Conservation (phyloP, 2,329 filamentous ascomycete genomes). For the Westerdykella ornata region DNA sequence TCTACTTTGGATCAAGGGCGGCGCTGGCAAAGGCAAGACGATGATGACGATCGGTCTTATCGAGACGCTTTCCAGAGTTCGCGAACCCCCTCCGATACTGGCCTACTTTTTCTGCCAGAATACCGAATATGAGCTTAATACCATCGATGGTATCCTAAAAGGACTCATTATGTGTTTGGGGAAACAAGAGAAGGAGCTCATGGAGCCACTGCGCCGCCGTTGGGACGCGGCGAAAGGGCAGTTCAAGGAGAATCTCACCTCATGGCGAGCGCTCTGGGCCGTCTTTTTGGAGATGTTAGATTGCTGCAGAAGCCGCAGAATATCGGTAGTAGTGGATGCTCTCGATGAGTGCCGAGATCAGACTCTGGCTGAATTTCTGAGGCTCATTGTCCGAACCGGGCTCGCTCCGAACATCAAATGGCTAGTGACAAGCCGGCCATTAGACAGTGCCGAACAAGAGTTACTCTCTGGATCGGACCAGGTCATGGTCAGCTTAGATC, state of each 20-base stretch:
- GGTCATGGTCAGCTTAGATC: conserved; percentile 28
- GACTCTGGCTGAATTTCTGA: conserved; percentile 21
- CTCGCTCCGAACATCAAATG: conserved; percentile 33
- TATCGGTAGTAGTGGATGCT: conserved; percentile 40
- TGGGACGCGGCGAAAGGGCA: not conserved
- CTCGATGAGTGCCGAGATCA: conserved; percentile 39
- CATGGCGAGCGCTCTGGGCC: conserved; percentile 29
- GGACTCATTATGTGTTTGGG: conserved; percentile 1
- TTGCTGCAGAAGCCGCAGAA: conserved; percentile 18
- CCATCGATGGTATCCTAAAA: conserved; percentile 1
- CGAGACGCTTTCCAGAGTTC: not conserved
- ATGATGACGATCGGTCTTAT: conserved; percentile 3
- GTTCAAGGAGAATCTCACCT: conserved; percentile 25
- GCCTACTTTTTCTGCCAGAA: conserved; percentile 5
- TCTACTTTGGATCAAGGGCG: conserved; percentile 1
- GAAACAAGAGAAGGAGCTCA: conserved; percentile 1
- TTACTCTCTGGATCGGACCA: conserved; percentile 11
- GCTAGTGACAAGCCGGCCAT: conserved; percentile 43
- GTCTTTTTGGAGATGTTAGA: conserved; percentile 37
- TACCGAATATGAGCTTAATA: conserved; percentile 1
- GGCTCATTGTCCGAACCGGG: conserved; percentile 23
- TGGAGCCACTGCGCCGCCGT: not conserved
- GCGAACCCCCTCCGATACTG: not conserved
- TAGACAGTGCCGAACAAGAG: conserved; percentile 3
- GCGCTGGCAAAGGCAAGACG: not conserved